phyloP scores from a whole-genome alignment of 2,329 filamentous ascomycete species.

The Elsinoe australis region DNA sequence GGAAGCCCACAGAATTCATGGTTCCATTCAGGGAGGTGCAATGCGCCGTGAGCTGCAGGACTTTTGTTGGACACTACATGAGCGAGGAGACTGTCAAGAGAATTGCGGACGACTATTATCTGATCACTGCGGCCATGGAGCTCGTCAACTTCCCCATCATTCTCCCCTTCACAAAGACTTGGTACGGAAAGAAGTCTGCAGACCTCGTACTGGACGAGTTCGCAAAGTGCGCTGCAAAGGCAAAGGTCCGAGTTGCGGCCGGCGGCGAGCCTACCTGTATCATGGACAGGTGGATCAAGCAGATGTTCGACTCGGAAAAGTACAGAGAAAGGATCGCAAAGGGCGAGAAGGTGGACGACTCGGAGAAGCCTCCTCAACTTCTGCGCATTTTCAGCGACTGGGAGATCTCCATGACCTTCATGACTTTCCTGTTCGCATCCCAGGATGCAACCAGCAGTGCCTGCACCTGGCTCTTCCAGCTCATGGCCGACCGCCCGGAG shows the following conservation, averaged over 20 bases:
- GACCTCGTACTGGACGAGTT: constrained; percentile 86
- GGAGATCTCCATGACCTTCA: constrained; percentile 87
- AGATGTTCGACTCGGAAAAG: constrained; percentile 74
- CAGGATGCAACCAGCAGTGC: constrained; percentile 95
- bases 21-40: constrained; percentile 85
- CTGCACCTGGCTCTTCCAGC: constrained; percentile 90
- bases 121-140: constrained; percentile 90
- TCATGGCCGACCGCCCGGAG: constrained; percentile 88
- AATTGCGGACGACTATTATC: constrained; percentile 93
- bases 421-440: constrained; percentile 94
- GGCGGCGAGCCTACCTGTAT: constrained; percentile 85
- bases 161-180: constrained; percentile 82
- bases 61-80: constrained; percentile 96
- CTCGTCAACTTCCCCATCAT: constrained; percentile 98
- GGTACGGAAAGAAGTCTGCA: constrained; percentile 89
- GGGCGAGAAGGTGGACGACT: constrained; percentile 52
- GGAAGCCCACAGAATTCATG: constrained; percentile 82
- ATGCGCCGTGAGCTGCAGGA: constrained; percentile 88
- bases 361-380: constrained; percentile 74
- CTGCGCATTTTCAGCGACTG: constrained; percentile 82
- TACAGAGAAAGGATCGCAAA: constrained; percentile 73
- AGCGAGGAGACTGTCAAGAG: constrained; percentile 82
- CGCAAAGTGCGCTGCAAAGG: constrained; percentile 78
- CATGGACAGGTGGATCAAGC: constrained; percentile 88
- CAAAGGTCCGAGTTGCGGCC: constrained; percentile 70